Base-by-base conservation (phyloP, 495 filamentous ascomycete genomes). In the Aspergillus biplanus region DNA sequence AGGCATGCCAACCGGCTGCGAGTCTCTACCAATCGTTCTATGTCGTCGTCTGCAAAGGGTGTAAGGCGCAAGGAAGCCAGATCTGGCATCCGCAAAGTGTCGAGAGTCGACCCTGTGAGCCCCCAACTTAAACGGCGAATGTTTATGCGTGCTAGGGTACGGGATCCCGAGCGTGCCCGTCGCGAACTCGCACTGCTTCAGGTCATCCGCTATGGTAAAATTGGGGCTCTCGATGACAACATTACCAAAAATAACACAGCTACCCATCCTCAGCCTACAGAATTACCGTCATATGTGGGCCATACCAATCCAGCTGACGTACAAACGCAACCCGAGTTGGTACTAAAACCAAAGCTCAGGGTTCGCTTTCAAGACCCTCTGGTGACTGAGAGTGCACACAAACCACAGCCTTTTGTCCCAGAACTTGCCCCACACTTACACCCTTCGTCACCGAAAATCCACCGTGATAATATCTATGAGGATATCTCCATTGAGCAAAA, bases 321-420 rank as follows among this genome's bases (percentile, higher is more conserved):
- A 11, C 15, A 50, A 18, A 50, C n/a, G 9, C 18, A 18, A 27
- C 16, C 47, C 15, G 27, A 50, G 21, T 11, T 31, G 21, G 27
- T 9, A 31, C 4, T 39, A 13, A 49, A 58, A 21, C 35, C 33
- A 3, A 56, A 65, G 44, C 47, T 27, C n/a, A 61, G 37, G 9
- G 63, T 65, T 44, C 57, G 57, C 12, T 65, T 65, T 34, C 32
- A 42, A 1, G 52, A 56, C 32, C 63, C 63, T 27, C 18, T 65
- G 6, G 63, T 58, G 42, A 53, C 56, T 31, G 56, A 54, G 47
- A 16, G 15, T 33, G 13, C 34, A 13, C 56, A 15, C 13, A 33
- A 56, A 21, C 6, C 13, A 4, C 52, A 34, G 21, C 21, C 42
- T 9, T n/a, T 60, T 37, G 21, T 52, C 13, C 34, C 62, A 1